Base-by-base conservation (phyloP, 805 yeast species). In the Metschnikowia shivogae region DNA sequence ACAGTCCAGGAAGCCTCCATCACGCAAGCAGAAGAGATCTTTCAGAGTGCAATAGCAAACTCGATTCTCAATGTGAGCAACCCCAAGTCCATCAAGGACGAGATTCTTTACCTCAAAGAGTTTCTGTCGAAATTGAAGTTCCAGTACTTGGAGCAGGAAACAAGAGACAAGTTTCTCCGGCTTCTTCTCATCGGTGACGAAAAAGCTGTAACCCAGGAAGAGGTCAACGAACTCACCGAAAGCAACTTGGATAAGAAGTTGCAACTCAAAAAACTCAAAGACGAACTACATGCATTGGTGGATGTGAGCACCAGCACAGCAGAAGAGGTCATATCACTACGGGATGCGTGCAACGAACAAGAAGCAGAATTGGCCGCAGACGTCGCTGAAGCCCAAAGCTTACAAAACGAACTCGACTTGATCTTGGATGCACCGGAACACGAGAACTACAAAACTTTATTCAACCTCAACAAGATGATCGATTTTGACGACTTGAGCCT, bases 131-230 rank as follows among this genome's bases (percentile, higher is more conserved):
- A 82, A 46, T 65, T 84, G 34, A 81, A 82, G 54, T 82, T 82
- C 49, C 75, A 81, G 45, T 85, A 81, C 56, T 59, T 83, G 34
- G 92, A 85, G 58, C 86, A 83, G 55, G 89, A 83, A 50, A 75
- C 89, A 4, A 77, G 85, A 49, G 86, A 83, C 51, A 76, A 78
- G 59, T 84, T 85, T 60, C 63, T 85, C 31, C 63, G 85, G 31
- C 65, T 69, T 24, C 63, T 84, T 8, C 64, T 79, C 10, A 39
- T 49, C 14, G 45, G 44, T 68, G 62, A 42, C 64, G 62, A 44
- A 53, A 63, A 55, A 58, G 1, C 54, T 27, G 56, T 68, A 12
- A 63, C 62, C 26, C 65, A 59, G 14, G 56, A 52, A n/a, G 75
- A 71, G 20, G 62, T 71, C 9, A 56, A 59, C 43, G 53, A 55